Conservation (phyloP, 2,329 filamentous ascomycete genomes). For the Spiromastix sp. region DNA sequence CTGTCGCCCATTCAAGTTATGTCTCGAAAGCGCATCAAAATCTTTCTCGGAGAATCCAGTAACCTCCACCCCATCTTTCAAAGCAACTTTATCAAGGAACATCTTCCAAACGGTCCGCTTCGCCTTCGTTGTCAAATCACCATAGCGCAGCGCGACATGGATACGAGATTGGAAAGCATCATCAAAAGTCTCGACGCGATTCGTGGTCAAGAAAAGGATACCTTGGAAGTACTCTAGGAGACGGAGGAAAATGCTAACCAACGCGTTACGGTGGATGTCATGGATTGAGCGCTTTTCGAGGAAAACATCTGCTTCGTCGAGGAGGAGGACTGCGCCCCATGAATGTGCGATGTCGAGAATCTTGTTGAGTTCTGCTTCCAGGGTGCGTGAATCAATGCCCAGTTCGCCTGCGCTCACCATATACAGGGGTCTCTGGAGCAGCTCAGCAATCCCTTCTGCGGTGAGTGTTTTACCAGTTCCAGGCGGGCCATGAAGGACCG, state of each 20-base stretch:
- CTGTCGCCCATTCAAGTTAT: slow-evolving; percentile 60
- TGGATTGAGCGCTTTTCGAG: slow-evolving; percentile 73
- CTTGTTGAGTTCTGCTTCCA: slow-evolving; percentile 70
- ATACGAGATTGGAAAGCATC: slow-evolving; percentile 84
- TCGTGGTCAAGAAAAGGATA: slow-evolving; percentile 82
- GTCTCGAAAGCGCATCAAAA: slow-evolving; percentile 54
- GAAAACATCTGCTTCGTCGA: slow-evolving; percentile 80
- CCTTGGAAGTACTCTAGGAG: slow-evolving; percentile 87
- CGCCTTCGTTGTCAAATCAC: slow-evolving; percentile 59
- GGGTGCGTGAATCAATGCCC: slow-evolving; percentile 61
- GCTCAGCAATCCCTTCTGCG: slow-evolving; percentile 74
- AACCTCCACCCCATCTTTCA: slow-evolving; percentile 49
- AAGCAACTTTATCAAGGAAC: slow-evolving; percentile 64
- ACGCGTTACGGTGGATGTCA: slow-evolving; percentile 73
- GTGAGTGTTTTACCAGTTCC: slow-evolving; percentile 85
- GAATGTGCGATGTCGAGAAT: slow-evolving; percentile 77
- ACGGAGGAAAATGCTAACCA: slow-evolving; percentile 79
- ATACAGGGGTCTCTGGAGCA: slow-evolving; percentile 72
- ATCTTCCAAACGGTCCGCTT: slow-evolving; percentile 74
- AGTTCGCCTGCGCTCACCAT: slow-evolving; percentile 75
- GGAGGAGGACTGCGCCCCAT: slow-evolving; percentile 74
- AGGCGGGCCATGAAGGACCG: slow-evolving; percentile 72
- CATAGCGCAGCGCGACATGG: slow-evolving; percentile 74
- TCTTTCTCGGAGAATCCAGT: slow-evolving; percentile 47
- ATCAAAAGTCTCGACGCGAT: slow-evolving; percentile 77